These are phyloP conservation scores for Coemansia sp. DNA, from an alignment of 192 early-diverging fungal genomes.

Conservation along the genomic window DNA sequence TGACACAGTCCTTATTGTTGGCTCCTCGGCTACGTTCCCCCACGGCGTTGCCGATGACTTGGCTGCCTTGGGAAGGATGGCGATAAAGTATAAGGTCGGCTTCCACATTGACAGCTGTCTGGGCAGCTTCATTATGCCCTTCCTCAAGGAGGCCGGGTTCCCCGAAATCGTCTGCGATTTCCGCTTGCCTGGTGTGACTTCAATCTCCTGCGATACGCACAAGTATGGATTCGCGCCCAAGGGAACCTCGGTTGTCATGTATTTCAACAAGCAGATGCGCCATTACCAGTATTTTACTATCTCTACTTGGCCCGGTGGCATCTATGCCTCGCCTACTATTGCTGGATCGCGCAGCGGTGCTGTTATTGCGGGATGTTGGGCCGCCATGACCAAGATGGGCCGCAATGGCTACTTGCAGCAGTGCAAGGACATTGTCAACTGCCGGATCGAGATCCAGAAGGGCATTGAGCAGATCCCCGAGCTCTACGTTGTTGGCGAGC, in stretches of 20 bases:
- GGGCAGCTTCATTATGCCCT: slow-evolving; percentile 92
- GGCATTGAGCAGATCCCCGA: slow-evolving; percentile 60
- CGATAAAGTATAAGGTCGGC: slow-evolving; percentile 77
- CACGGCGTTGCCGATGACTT: slow-evolving; percentile 95
- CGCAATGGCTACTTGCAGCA: slow-evolving; percentile 81
- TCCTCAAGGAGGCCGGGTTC: slow-evolving; percentile 91
- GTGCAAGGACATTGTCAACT: slow-evolving; percentile 75
- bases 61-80: slow-evolving; percentile 70
- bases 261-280: slow-evolving; percentile 70
- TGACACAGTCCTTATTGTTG: slow-evolving; percentile 90
- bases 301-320: slow-evolving; percentile 94
- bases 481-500: slow-evolving; percentile 83
- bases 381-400: slow-evolving; percentile 87
- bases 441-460: slow-evolving; percentile 67
- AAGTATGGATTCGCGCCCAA: slow-evolving; percentile 99
- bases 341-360: slow-evolving; percentile 89
- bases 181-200: slow-evolving; percentile 86
- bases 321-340: slow-evolving; percentile 90
- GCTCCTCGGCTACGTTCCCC: slow-evolving; percentile 90
- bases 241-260: slow-evolving; percentile 96
- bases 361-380: slow-evolving; percentile 95
- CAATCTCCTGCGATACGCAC: slow-evolving; percentile 96
- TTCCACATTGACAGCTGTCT: slow-evolving; percentile 97
- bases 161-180: slow-evolving; percentile 82
- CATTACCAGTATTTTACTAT: slow-evolving; percentile 90